These are phyloP conservation scores for Beta lomatogona DNA, from an alignment of 179 eudicot genomes.

Conservation along the genomic window DNA sequence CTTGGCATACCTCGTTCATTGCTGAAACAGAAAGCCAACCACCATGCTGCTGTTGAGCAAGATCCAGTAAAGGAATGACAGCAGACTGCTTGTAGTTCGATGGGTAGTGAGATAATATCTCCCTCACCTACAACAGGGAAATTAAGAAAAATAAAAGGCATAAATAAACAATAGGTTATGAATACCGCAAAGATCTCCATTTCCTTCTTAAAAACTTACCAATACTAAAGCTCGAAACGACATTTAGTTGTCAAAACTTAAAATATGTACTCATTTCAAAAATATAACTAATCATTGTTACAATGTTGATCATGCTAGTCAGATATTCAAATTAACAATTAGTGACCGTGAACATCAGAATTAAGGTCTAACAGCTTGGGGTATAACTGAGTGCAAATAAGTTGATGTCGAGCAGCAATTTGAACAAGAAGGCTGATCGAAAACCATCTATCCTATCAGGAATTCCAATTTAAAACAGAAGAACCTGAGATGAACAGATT, in stretches of 20 bases:
- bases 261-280: neutral
- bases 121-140: constrained; percentile 63
- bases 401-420: neutral
- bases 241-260: neutral
- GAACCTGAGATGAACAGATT: neutral
- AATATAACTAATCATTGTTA: neutral
- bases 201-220: neutral
- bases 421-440: neutral
- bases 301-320: neutral
- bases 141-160: neutral
- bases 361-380: neutral
- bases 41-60: constrained; percentile 97
- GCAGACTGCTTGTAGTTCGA: constrained; percentile 98
- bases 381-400: neutral
- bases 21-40: constrained; percentile 99
- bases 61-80: constrained; percentile 92
- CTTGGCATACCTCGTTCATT: constrained; percentile 82
- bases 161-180: neutral
- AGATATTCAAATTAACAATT: neutral
- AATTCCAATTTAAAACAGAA: neutral
- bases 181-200: too few species aligned
- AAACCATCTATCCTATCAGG: neutral
- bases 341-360: neutral
- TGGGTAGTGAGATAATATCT: constrained; percentile 86
- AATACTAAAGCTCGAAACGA: neutral